Conservation (phyloP, 192 early-diverging fungal species). For the Piromyces finnis region DNA sequence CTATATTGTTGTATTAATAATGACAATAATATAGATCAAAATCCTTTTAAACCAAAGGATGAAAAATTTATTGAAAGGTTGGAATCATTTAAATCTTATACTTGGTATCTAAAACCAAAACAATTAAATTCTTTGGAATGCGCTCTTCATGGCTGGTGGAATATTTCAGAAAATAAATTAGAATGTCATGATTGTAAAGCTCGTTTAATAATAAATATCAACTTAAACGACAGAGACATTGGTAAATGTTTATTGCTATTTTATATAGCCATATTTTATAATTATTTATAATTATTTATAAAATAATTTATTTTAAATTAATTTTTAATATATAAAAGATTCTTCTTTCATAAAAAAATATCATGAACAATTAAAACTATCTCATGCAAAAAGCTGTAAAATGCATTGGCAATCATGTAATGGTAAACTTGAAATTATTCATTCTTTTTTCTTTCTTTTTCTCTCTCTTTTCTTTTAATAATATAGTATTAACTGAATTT, state of each 20-base stretch:
- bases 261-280: too few relatives aligned
- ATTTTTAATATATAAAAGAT: too few relatives aligned
- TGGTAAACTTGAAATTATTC: background rate
- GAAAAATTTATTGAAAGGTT: background rate
- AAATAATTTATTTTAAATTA: too few relatives aligned
- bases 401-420: background rate
- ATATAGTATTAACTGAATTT: background rate
- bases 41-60: background rate
- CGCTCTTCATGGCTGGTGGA: background rate
- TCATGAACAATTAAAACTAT: background rate
- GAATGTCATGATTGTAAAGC: background rate
- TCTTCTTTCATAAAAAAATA: background rate
- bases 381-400: background rate
- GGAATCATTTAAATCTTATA: background rate
- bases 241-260: background rate
- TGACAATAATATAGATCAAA: background rate
- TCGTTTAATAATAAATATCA: background rate
- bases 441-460: background rate
- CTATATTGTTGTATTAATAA: background rate
- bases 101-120: background rate
- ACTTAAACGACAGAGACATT: background rate
- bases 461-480: background rate
- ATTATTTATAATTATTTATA: too few relatives aligned
- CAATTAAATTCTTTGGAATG: background rate
- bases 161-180: background rate